Evolutionary conservation across 1,284 basidiomycete species (phyloP).

Genomic region (Irpex sp.): DNA sequence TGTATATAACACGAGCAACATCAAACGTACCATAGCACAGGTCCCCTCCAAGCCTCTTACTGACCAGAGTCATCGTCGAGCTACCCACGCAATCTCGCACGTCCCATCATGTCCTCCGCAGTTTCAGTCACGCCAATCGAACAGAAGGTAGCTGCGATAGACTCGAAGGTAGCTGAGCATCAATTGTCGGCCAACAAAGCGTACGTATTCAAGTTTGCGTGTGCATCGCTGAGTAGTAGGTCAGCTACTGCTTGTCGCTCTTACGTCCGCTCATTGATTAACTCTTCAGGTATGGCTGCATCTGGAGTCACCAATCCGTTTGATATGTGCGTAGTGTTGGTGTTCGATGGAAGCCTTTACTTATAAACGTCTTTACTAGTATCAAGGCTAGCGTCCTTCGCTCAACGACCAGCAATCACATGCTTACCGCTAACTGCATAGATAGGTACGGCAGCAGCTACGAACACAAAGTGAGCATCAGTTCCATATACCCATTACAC

Average conservation of each 20-base stretch:
- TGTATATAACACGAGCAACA: background rate
- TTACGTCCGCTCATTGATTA: background rate
- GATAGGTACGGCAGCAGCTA: constrained; percentile 34
- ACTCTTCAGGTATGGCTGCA: constrained; percentile 29
- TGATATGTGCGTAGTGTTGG: constrained; percentile 27
- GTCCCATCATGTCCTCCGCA: background rate
- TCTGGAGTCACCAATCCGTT: constrained; percentile 34
- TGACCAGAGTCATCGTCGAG: background rate
- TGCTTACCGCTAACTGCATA: background rate
- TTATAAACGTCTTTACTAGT: background rate
- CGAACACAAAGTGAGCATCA: constrained; percentile 25
- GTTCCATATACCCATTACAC: background rate
- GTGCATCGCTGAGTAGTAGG: constrained; percentile 28
- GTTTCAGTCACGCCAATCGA: constrained; percentile 11
- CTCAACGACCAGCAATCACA: background rate
- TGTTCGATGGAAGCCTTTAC: background rate
- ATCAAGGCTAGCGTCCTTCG: background rate
- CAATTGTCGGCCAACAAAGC: constrained; percentile 8
- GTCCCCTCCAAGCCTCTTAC: background rate
- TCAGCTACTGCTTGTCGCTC: background rate
- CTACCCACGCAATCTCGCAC: background rate
- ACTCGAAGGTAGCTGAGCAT: constrained; percentile 13
- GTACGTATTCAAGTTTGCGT: constrained; percentile 28
- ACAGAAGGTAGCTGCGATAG: constrained; percentile 8
- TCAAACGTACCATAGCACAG: background rate